Percentiles rank a stretch among this genome's conserved stretches.
Conservation (phyloP, 306 rosid genomes). For the Prunus salicina region DNA sequence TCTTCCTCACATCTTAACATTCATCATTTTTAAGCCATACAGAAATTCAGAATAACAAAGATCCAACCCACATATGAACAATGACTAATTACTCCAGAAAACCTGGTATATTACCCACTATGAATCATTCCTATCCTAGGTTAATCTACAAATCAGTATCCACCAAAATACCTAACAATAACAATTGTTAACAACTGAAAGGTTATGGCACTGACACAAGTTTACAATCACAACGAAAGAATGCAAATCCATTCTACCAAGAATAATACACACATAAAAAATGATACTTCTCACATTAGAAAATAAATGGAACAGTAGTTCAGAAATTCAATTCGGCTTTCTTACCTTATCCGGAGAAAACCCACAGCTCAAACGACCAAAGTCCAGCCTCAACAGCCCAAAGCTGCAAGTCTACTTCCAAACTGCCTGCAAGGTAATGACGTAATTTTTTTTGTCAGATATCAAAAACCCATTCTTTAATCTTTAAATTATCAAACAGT, state of each 20-base stretch:
- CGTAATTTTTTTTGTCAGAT: background rate
- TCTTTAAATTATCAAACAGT: background rate
- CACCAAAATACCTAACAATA: background rate
- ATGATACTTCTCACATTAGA: background rate
- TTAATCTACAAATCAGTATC: background rate
- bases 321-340: constrained; percentile 21
- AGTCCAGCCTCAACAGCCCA: constrained; percentile 35
- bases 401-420: background rate
- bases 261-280: background rate
- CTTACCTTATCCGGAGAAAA: constrained; percentile 60
- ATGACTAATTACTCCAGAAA: background rate
- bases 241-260: background rate
- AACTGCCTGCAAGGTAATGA: background rate
- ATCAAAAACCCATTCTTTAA: background rate
- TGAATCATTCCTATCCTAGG: background rate
- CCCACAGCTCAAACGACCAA: constrained; percentile 16
- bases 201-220: background rate
- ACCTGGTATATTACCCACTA: background rate
- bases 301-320: background rate
- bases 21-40: too few species aligned
- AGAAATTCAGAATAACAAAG: background rate
- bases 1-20: background rate
- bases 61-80: background rate
- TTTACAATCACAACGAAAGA: background rate
- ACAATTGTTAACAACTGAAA: background rate